Conservation (phyloP, 495 filamentous ascomycete genomes). For the Hypoxylon perforatum region DNA sequence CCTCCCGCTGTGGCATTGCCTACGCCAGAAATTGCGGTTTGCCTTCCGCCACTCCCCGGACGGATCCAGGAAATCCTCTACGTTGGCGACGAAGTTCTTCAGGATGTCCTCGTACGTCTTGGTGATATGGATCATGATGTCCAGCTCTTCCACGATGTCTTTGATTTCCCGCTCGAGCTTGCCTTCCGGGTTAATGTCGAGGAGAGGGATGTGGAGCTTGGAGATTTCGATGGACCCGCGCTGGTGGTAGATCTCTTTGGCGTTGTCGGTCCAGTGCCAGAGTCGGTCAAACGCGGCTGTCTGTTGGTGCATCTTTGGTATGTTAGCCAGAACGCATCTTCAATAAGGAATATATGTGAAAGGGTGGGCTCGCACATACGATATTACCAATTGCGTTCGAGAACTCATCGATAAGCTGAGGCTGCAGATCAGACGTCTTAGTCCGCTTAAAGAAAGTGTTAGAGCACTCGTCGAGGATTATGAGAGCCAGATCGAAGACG, state of each 20-base stretch:
- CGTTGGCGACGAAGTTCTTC: slow-evolving; percentile 67
- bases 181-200: slow-evolving; percentile 75
- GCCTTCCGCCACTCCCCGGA: neutral
- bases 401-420: slow-evolving; percentile 77
- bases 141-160: slow-evolving; percentile 78
- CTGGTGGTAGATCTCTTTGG: slow-evolving; percentile 36
- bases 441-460: slow-evolving; percentile 73
- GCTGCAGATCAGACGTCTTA: slow-evolving; percentile 66
- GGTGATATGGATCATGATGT: slow-evolving; percentile 73
- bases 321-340: too few relatives aligned
- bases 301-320: slow-evolving; percentile 46
- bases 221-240: slow-evolving; percentile 37
- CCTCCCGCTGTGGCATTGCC: neutral
- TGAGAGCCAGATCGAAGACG: slow-evolving; percentile 72
- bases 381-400: slow-evolving; percentile 62
- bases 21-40: neutral
- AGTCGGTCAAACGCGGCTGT: slow-evolving; percentile 51
- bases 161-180: slow-evolving; percentile 72
- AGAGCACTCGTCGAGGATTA: slow-evolving; percentile 73
- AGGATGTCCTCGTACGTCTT: slow-evolving; percentile 66
- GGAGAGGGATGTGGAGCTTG: slow-evolving; percentile 59
- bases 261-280: slow-evolving; percentile 50
- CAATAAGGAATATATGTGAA: too few relatives aligned
- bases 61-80: slow-evolving; percentile 48
- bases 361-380: slow-evolving; percentile 39